Evolutionary conservation across 108 stramenopile species (phyloP).

Genomic region (Skeletonema menzelii): DNA sequence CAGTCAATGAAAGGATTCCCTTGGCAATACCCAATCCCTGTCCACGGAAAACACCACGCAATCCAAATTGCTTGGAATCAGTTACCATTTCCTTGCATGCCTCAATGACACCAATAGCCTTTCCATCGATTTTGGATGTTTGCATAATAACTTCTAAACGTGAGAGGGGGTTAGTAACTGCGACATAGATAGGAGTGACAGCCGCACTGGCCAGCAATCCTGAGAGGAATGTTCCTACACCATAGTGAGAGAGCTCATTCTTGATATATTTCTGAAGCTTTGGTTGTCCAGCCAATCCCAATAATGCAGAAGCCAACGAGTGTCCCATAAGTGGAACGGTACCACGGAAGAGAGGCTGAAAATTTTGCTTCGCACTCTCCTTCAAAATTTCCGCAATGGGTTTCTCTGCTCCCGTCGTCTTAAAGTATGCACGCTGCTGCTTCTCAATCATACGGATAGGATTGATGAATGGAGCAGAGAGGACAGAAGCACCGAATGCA

Average conservation of each 20-base stretch:
- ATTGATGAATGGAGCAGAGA: constrained; percentile 90
- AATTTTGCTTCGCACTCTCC: constrained; percentile 81
- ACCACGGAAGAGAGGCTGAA: constrained; percentile 88
- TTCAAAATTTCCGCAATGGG: constrained; percentile 85
- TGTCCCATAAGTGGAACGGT: constrained; percentile 93
- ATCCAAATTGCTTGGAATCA: constrained; percentile 82
- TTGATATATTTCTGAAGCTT: constrained; percentile 91
- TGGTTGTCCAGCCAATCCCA: constrained; percentile 92
- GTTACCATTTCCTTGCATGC: constrained; percentile 81
- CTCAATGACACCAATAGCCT: constrained; percentile 73
- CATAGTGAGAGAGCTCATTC: constrained; percentile 55
- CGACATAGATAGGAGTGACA: constrained; percentile 90
- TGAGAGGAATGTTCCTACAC: constrained; percentile 75
- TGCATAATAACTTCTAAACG: constrained; percentile 95
- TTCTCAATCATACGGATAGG: constrained; percentile 96
- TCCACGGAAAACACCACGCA: constrained; percentile 91
- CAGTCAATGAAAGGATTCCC: constrained; percentile 80
- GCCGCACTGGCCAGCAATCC: constrained; percentile 81
- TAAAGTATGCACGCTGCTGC: constrained; percentile 92
- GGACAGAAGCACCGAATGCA: constrained; percentile 83
- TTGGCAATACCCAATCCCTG: constrained; percentile 93
- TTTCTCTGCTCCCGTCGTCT: constrained; percentile 81
- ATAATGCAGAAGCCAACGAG: constrained; percentile 82
- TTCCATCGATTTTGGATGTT: constrained; percentile 86
- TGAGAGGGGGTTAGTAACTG: constrained; percentile 87